phyloP scores from a whole-genome alignment of 352 stramenopile species.

The Globisporangium acanthophoron region DNA sequence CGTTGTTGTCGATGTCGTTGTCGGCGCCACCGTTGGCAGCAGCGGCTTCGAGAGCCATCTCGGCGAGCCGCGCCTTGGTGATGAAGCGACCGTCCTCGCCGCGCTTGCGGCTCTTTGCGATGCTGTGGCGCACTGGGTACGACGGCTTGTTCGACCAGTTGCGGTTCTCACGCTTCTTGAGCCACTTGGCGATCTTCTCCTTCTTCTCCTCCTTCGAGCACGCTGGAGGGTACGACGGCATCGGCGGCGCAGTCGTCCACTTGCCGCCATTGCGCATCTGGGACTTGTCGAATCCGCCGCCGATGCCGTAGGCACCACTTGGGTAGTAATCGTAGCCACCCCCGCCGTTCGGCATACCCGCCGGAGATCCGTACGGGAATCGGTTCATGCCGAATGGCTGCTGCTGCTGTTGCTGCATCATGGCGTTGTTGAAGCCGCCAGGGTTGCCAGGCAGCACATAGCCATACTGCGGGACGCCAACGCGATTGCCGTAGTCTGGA shows the following conservation, averaged over 20 bases:
- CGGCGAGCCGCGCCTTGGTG: conserved; percentile 61
- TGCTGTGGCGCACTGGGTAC: conserved; percentile 78
- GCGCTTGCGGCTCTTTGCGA: conserved; percentile 77
- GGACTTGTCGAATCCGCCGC: conserved; percentile 43
- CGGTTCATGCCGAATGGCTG: conserved; percentile 34
- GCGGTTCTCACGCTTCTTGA: conserved; percentile 79
- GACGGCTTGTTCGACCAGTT: conserved; percentile 86
- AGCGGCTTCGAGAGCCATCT: conserved; percentile 61
- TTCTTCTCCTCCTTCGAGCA: conserved; percentile 84
- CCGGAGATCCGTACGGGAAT: conserved; percentile 37
- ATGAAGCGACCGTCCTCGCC: conserved; percentile 82
- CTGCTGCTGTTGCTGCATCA: conserved; percentile 24
- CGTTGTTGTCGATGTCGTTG: conserved; percentile 2
- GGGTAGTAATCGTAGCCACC: conserved; percentile 51
- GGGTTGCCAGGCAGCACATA: conserved; percentile 10
- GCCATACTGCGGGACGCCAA: conserved; percentile 20
- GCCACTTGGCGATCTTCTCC: conserved; percentile 77
- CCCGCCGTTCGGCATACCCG: conserved; percentile 10
- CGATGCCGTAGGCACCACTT: conserved; percentile 8
- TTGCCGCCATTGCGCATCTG: conserved; percentile 49
- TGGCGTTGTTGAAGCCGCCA: conserved; percentile 18
- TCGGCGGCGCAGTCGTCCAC: conserved; percentile 60
- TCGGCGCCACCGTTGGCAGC: conserved; percentile 2
- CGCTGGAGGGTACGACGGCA: conserved; percentile 68
- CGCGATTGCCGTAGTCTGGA: conserved; percentile 16